These are phyloP conservation scores for Pilaira anomala DNA, from an alignment of 192 early-diverging fungal genomes.

Conservation along the genomic window DNA sequence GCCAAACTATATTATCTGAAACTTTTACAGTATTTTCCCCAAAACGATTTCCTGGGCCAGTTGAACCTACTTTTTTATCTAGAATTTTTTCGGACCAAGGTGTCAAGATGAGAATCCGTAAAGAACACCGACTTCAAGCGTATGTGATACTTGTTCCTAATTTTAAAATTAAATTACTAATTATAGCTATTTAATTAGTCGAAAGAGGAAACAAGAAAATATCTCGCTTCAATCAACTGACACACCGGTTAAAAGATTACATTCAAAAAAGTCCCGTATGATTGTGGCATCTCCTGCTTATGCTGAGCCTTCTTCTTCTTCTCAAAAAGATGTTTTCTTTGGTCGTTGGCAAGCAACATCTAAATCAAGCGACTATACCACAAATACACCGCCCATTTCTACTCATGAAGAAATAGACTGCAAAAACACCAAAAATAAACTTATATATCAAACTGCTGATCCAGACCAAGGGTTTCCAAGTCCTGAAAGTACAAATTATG, in stretches of 20 bases:
- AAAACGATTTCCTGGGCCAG: conserved; percentile 90
- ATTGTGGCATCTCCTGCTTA: neutral
- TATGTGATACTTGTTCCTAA: conserved; percentile 1
- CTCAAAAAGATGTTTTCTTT: conserved; percentile 8
- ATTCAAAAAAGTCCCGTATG: no score
- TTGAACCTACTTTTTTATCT: conserved; percentile 84
- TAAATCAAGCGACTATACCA: neutral
- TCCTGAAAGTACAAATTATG: conserved; percentile 4
- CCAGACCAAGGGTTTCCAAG: conserved; percentile 6
- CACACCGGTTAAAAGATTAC: no score
- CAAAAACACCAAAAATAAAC: neutral
- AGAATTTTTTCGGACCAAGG: conserved; percentile 93
- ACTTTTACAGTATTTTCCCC: conserved; percentile 78
- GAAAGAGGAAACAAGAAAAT: conserved; percentile 7
- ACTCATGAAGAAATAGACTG: neutral
- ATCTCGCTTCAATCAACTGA: neutral
- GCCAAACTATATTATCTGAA: conserved; percentile 65
- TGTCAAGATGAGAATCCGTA: conserved; percentile 87
- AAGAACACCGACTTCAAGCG: conserved; percentile 62
- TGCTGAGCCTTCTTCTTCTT: neutral
- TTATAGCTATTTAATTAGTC: neutral
- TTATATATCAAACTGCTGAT: neutral
- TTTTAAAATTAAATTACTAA: neutral
- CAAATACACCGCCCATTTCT: neutral
- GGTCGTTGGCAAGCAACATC: conserved; percentile 17